Evolutionary conservation across 441 rosid species (phyloP).

Genomic region (Gossypium trilobum): DNA sequence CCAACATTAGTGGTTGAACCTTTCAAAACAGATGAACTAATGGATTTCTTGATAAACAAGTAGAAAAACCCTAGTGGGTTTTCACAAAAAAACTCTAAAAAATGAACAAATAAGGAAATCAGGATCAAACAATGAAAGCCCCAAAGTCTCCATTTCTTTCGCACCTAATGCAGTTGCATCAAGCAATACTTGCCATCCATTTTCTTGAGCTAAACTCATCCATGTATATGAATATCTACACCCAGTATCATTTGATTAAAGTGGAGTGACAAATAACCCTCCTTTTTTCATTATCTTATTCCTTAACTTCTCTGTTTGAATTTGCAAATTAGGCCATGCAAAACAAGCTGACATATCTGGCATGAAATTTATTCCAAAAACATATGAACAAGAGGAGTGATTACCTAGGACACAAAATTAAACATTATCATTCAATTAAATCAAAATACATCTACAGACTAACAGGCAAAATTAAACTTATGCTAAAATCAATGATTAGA

Average conservation of each 20-base stretch:
- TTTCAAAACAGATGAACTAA: too few species aligned
- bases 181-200: conserved; percentile 76
- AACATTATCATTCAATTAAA: too few species aligned
- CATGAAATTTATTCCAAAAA: too few species aligned
- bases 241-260: conserved; percentile 63
- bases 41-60: too few species aligned
- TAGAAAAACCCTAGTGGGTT: too few species aligned
- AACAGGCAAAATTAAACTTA: too few species aligned
- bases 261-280: conserved; percentile 79
- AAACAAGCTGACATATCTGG: conserved; percentile 47
- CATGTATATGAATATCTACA: conserved; percentile 60
- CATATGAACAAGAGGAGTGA: too few species aligned
- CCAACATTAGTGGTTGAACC: too few species aligned
- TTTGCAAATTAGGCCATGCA: conserved; percentile 55
- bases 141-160: conserved; percentile 77
- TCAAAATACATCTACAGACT: too few species aligned
- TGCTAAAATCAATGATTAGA: too few species aligned
- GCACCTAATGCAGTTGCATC: conserved; percentile 67
- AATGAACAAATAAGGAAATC: conserved; percentile 70
- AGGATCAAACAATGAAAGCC: conserved; percentile 62
- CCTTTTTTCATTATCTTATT: conserved; percentile 31
- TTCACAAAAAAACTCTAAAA: conserved; percentile 46
- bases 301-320: conserved; percentile 44
- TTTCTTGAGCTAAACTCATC: conserved; percentile 69
- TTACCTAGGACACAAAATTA: too few species aligned